Evolutionary conservation across 495 filamentous ascomycete species (phyloP).

Genomic region (Talaromyces adpressus): DNA sequence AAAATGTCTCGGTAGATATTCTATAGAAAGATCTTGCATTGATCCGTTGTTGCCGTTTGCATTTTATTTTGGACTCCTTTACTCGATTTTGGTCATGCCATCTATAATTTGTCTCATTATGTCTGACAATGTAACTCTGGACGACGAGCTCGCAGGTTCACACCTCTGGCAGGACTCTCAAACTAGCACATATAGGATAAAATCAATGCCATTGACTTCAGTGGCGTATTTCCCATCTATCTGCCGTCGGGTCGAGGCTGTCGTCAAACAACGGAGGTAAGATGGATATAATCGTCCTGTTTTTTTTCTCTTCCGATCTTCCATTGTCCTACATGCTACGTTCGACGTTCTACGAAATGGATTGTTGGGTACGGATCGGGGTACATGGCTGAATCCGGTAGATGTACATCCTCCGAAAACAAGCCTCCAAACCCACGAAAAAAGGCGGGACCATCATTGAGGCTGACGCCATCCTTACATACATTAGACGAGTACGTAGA

Average conservation of each 20-base stretch:
- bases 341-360: background rate
- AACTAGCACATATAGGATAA: background rate
- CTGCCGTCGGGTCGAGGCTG: background rate
- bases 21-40: background rate
- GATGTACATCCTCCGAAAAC: background rate
- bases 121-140: background rate
- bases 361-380: background rate
- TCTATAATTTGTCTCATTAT: background rate
- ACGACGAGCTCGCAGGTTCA: background rate
- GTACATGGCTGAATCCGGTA: background rate
- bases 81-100: background rate
- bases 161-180: background rate
- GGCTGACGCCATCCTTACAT: background rate
- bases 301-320: background rate
- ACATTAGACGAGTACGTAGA: background rate
- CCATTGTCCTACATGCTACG: background rate
- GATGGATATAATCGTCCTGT: background rate
- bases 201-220: background rate
- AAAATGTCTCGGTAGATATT: background rate
- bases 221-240: background rate
- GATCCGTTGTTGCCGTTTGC: background rate
- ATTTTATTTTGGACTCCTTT: background rate
- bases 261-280: background rate
- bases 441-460: background rate
- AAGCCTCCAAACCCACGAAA: background rate